A percentile compares a stretch with the other conserved stretches of the same genome.
Evolutionary conservation across 148 eudicot species (phyloP).

Genomic region (Cornus controversa): DNA sequence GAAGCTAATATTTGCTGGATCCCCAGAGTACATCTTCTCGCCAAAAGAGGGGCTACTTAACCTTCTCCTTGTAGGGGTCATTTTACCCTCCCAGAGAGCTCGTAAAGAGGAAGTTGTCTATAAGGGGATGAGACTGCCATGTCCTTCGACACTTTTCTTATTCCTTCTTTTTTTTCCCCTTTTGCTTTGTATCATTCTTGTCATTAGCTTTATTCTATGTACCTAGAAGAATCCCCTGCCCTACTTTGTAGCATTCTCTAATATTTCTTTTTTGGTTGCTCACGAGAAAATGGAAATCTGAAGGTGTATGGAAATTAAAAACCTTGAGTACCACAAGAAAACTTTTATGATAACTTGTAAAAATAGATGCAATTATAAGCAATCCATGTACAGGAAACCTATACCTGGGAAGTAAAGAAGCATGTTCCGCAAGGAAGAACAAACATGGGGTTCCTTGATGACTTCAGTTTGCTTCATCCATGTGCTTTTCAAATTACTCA

Average conservation of each 20-base stretch:
- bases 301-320: background rate
- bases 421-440: constrained; percentile 59
- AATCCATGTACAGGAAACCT: constrained; percentile 13
- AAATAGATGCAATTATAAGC: background rate
- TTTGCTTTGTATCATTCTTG: background rate
- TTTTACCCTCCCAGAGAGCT: no score
- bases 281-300: background rate
- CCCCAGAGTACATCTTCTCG: no score
- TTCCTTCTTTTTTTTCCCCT: background rate
- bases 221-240: background rate
- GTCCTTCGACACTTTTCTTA: no score
- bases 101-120: no score
- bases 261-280: background rate
- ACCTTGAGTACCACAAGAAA: background rate
- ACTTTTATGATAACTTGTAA: background rate
- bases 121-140: no score
- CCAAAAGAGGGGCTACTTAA: no score
- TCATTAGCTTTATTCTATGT: background rate
- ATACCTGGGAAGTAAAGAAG: constrained; percentile 78
- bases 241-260: no score
- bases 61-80: no score
- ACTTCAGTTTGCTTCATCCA: constrained; percentile 67
- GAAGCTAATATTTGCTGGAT: no score
- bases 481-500: constrained; percentile 43
- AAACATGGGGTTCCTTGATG: constrained; percentile 56